Percentiles rank a stretch among this genome's conserved stretches.
Evolutionary conservation across 305 asterid species (phyloP).

Genomic region (Rubia balearica): DNA sequence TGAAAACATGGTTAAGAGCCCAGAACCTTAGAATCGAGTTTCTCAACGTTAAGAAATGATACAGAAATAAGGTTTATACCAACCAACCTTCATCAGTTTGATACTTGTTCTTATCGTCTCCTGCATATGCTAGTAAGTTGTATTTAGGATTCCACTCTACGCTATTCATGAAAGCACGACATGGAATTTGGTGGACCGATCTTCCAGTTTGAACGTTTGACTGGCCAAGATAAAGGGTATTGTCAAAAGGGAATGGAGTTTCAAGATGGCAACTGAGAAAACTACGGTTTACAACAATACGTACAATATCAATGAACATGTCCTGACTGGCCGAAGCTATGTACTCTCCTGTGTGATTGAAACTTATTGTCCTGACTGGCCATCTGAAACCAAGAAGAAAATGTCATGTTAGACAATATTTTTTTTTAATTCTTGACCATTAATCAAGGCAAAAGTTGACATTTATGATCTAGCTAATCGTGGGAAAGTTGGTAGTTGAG

Average conservation of each 20-base stretch:
- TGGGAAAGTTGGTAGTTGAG: not conserved
- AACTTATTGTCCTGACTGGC: conserved; percentile 98
- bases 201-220: conserved; percentile 76
- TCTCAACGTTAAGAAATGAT: not conserved
- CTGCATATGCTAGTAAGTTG: conserved; percentile 93
- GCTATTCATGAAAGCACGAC: conserved; percentile 97
- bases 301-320: conserved; percentile 86
- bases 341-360: conserved; percentile 88
- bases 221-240: conserved; percentile 31
- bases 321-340: conserved; percentile 98
- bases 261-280: conserved; percentile 3
- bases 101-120: conserved; percentile 94
- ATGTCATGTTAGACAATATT: not conserved
- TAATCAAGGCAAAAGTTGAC: not conserved
- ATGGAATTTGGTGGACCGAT: conserved; percentile 84
- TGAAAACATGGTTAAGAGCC: not conserved
- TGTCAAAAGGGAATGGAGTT: not conserved
- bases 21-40: not conserved
- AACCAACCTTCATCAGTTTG: conserved; percentile 73
- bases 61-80: not conserved
- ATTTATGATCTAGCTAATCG: not conserved
- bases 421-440: not conserved
- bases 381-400: conserved; percentile 45
- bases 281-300: conserved; percentile 22
- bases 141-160: conserved; percentile 95